phyloP scores from a whole-genome alignment of 345 rosid species.

The Diplotaxis tenuifolia region DNA sequence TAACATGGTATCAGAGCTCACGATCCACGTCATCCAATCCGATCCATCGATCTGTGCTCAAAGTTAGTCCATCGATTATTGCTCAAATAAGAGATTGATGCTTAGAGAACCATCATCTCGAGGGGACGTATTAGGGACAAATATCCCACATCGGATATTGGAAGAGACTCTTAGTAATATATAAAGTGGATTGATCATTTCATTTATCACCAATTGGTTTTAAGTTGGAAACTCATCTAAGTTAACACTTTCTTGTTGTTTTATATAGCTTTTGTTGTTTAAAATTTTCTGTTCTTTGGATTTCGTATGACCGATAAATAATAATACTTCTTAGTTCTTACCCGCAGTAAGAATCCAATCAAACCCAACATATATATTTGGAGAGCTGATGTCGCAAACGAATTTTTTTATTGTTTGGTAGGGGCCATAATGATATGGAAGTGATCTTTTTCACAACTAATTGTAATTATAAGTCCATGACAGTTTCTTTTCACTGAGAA shows the following conservation, averaged over 20 bases:
- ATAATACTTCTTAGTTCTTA: not conserved
- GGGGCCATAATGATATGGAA: conserved; percentile 43
- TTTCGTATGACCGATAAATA: not conserved
- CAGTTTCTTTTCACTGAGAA: conserved; percentile 14
- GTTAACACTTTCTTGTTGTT: not conserved
- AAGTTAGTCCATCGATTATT: too few species aligned
- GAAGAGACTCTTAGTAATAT: too few species aligned
- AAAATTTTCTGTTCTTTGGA: not conserved
- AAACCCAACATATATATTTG: not conserved
- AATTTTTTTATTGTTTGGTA: conserved; percentile 25
- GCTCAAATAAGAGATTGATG: too few species aligned
- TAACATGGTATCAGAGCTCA: too few species aligned
- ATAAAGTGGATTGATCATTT: too few species aligned
- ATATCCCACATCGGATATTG: too few species aligned
- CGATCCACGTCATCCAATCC: too few species aligned
- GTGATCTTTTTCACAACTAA: conserved; percentile 30
- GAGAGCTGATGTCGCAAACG: conserved; percentile 24
- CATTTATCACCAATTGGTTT: too few species aligned
- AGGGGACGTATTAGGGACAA: too few species aligned
- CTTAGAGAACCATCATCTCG: too few species aligned
- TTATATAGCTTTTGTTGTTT: not conserved
- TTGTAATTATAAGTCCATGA: conserved; percentile 13
- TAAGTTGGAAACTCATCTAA: too few species aligned
- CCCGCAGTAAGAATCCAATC: not conserved
- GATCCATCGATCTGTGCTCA: too few species aligned